Conservation (phyloP, 495 filamentous ascomycete species). For the Saxophila tyrrhenica region DNA sequence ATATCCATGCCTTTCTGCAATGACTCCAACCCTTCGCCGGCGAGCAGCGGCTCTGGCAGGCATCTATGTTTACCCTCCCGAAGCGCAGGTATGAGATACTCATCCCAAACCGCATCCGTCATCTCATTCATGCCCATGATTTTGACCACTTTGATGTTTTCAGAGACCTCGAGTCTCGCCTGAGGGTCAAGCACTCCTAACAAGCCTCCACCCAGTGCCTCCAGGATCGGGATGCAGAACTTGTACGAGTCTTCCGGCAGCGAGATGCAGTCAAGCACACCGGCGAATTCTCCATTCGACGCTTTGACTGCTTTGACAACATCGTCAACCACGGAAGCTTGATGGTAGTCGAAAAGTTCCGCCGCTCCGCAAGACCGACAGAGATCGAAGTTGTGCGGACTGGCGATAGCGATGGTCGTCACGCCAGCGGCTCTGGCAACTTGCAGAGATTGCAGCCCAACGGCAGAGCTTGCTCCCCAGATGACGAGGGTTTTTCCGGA, state of each 20-base stretch:
- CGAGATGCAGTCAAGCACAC: constrained; percentile 27
- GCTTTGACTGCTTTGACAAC: constrained; percentile 25
- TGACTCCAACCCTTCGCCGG: constrained; percentile 22
- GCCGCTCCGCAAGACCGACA: constrained; percentile 43
- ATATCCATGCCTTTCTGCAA: constrained; percentile 26
- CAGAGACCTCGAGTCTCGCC: constrained; percentile 1
- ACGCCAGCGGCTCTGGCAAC: constrained; percentile 47
- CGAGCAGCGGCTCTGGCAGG: constrained; percentile 26
- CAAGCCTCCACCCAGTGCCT: constrained; percentile 23
- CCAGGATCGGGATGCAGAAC: constrained; percentile 18
- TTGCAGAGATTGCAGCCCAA: constrained; percentile 52
- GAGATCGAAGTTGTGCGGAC: constrained; percentile 42
- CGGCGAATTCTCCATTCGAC: constrained; percentile 19
- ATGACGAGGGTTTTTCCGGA: constrained; percentile 39
- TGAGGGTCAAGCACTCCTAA: constrained; percentile 20
- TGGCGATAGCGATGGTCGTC: constrained; percentile 45
- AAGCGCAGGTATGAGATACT: constrained; percentile 33
- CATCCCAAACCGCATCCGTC: constrained; percentile 28
- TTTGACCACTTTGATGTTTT: constrained; percentile 9
- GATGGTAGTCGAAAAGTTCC: constrained; percentile 46
- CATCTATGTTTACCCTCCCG: constrained; percentile 30
- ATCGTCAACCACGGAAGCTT: constrained; percentile 28
- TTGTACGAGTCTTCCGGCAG: constrained; percentile 12
- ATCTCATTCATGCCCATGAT: constrained; percentile 22
- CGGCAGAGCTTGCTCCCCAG: constrained; percentile 49